Evolutionary conservation across 345 rosid species (phyloP).

Genomic region (Euphorbia lathyris): DNA sequence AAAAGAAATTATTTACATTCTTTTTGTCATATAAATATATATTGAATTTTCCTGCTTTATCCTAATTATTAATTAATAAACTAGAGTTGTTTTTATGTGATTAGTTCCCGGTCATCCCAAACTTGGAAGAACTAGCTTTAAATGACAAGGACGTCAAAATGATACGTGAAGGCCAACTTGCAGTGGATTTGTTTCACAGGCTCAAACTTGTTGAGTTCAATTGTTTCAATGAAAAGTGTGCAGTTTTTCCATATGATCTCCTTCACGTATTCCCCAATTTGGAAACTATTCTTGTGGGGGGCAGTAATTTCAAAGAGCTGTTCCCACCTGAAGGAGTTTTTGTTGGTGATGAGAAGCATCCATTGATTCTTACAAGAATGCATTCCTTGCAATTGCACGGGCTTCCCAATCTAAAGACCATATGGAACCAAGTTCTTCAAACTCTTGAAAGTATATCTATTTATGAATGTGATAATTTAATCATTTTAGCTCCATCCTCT

Average conservation of each 20-base stretch:
- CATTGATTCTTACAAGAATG: neutral
- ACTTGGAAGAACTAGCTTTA: slow-evolving; percentile 14
- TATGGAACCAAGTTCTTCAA: slow-evolving; percentile 14
- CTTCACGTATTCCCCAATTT: slow-evolving; percentile 9
- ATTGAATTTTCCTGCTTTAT: too few species aligned
- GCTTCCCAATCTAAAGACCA: neutral
- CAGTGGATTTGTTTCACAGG: neutral
- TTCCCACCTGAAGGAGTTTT: neutral
- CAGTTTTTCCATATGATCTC: neutral
- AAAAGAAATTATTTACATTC: too few species aligned
- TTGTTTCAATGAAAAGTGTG: neutral
- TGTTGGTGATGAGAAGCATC: neutral
- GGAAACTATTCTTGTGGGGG: neutral
- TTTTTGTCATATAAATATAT: too few species aligned
- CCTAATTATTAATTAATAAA: too few species aligned
- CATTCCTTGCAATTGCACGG: fast-evolving
- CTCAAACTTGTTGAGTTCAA: neutral
- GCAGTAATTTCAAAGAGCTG: slow-evolving; percentile 5
- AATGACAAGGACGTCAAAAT: neutral
- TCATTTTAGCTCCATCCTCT: neutral
- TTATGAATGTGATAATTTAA: neutral
- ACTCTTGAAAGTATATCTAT: slow-evolving; percentile 14
- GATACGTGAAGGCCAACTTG: neutral
- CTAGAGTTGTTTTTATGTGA: neutral
- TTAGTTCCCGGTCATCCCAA: slow-evolving; percentile 14